Base-by-base conservation (phyloP, 202 grass and related monocot species). In the Dendrocalamus latiflorus region DNA sequence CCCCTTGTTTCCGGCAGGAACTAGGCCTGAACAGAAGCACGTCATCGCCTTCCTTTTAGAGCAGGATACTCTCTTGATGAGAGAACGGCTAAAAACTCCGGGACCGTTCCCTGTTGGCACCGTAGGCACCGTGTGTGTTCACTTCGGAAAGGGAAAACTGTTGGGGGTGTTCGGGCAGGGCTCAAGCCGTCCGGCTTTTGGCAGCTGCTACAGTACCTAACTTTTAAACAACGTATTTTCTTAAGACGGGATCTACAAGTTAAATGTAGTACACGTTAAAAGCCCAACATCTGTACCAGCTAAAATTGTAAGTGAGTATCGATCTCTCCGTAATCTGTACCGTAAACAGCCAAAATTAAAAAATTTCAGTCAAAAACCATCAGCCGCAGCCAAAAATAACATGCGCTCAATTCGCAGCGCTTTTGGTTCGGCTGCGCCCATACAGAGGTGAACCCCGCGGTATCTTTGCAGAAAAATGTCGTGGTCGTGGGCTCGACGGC, bases 401-500 rank as follows among this genome's bases (percentile, higher is more conserved):
- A 28, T n/a, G n/a, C n/a, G n/a, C n/a, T n/a, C 13, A 4, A 62
- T 72, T 65, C 34, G 14, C 18, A 4, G 22, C 21, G 65, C 48
- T 64, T 89, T 89, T 59, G 4, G 65, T 5, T 58, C 6, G 58
- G 78, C 39, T 20, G 39, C 21, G 58, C 71, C 70, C 41, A 69
- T 28, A 15, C 68, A 44, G 15, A 0, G 72, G 45, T 8, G 38
- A 89, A 82, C 26, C 26, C 51, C 16, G 20, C 1, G 39, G n/a
- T 51, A 76, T 75, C 78, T 78, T 78, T 78, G 83, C 78, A 73
- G 13, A 61, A 73, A 83, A 74, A 61, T 36, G 65, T 51, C 21
- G 28, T 16, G 33, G 61, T 75, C 75, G 43, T 41, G n/a, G 41
- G 81, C 20, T 8, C 62, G 39, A 16, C 39, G 18, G 56, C 41